phyloP scores from a whole-genome alignment of 768 basidiomycete species.

The Lepiota subincarnata region DNA sequence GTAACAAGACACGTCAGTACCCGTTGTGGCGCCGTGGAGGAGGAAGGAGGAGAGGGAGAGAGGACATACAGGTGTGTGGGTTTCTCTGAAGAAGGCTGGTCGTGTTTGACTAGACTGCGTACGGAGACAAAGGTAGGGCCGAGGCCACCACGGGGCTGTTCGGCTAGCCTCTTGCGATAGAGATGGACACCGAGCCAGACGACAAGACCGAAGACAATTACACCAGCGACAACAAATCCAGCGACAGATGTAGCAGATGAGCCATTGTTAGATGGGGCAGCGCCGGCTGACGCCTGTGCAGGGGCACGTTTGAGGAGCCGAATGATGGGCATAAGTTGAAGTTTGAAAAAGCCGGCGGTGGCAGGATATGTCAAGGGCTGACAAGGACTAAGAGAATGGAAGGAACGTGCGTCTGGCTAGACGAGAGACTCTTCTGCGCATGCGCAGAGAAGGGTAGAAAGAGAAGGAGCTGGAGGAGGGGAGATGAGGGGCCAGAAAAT shows the following conservation, averaged over 20 bases:
- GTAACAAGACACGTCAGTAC: background rate
- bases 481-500: no score
- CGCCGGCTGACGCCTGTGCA: background rate
- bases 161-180: constrained; percentile 35
- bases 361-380: background rate
- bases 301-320: constrained; percentile 1
- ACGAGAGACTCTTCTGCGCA: no score
- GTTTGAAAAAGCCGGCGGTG: background rate
- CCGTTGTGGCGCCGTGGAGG: background rate
- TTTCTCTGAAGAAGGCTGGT: constrained; percentile 14
- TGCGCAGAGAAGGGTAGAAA: no score
- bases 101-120: constrained; percentile 41
- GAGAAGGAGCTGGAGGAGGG: no score
- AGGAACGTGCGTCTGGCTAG: no score
- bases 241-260: constrained; percentile 36
- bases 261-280: constrained; percentile 12
- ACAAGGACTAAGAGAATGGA: background rate
- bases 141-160: constrained; percentile 31
- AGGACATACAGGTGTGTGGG: constrained; percentile 20
- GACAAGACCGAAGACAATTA: constrained; percentile 32
- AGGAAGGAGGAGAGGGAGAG: background rate
- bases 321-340: constrained; percentile 9
- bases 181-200: constrained; percentile 41
- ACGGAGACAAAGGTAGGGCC: constrained; percentile 45
- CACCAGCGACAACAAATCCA: constrained; percentile 46